Evolutionary conservation across 1,139 yeast genomes (phyloP), one percentile per base, ranked within the genome.

Genomic region (Pichia sp.): DNA sequence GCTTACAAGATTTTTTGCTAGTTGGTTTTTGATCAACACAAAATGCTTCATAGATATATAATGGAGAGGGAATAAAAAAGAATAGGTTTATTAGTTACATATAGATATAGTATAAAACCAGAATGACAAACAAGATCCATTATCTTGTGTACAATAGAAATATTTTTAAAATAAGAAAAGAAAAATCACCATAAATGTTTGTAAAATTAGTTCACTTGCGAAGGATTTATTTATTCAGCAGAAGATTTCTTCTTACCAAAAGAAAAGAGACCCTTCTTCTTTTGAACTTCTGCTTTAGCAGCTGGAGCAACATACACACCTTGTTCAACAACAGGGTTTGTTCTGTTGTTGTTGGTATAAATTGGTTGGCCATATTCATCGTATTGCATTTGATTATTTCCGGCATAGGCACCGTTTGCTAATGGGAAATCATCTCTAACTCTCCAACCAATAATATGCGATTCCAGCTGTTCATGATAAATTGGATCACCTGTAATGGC

Each of bases 401-500:
- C 41, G 32, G 59, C 64, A 20, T 20, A 35, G 49, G 68, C 67
- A n/a, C 72, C 71, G 50, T 68, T 67, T 34, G 62, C 63, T 39
- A 62, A 48, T 43, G 76, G 74, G 70, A 78, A 79, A 55, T 77
- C 81, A 20, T 74, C 72, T 57, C 86, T 73, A 13, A 79, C 77
- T 46, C 84, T 80, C 84, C 95, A 89, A 25, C 97, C 97, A 47
- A 84, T 73, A 36, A 80, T 70, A 23, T 76, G 76, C 11, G 90
- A 75, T 66, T 90, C 97, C 63, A 88, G 74, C 60, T 86, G 89
- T 51, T 86, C 92, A 47, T 82, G 77, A 69, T 85, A 83, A 26
- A 77, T 67, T 48, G 75, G 71, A 65, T 90, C 96, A 41, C 97
- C 97, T 5, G 96, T 85, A 54, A 92, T 87, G 32, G 96, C 82